These are phyloP conservation scores for Radiomyces spectabilis DNA, from an alignment of 192 early-diverging fungal species.

Conservation along the genomic window DNA sequence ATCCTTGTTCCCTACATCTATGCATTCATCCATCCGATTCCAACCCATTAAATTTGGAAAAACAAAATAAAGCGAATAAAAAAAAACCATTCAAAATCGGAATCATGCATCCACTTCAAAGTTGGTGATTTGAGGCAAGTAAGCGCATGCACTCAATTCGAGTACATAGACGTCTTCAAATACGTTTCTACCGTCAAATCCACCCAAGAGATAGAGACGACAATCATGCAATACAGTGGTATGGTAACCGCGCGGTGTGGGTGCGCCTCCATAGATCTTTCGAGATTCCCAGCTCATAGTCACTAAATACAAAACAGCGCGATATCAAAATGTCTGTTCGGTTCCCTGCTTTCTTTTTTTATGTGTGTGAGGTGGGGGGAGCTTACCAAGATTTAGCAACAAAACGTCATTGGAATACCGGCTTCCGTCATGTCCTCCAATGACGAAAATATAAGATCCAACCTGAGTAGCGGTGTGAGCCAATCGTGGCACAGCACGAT, in stretches of 20 bases:
- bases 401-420: slow-evolving; percentile 77
- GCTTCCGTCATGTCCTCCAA: slow-evolving; percentile 85
- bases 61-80: neutral
- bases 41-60: no score
- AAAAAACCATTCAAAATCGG: neutral
- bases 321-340: neutral
- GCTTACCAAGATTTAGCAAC: slow-evolving; percentile 69
- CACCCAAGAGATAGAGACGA: slow-evolving; percentile 76
- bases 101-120: slow-evolving; percentile 54
- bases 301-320: slow-evolving; percentile 29
- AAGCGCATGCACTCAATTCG: slow-evolving; percentile 78
- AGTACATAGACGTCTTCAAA: slow-evolving; percentile 82
- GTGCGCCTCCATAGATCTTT: slow-evolving; percentile 58
- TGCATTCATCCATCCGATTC: no score
- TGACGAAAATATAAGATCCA: slow-evolving; percentile 82
- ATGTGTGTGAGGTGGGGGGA: no score
- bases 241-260: slow-evolving; percentile 75
- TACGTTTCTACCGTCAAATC: slow-evolving; percentile 74
- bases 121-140: slow-evolving; percentile 83
- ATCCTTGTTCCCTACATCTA: no score
- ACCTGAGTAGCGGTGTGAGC: slow-evolving; percentile 83
- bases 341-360: neutral
- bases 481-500: slow-evolving; percentile 62
- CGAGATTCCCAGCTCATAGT: slow-evolving; percentile 83
- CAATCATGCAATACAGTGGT: slow-evolving; percentile 71